Conservation (phyloP, 768 basidiomycete genomes). For the Hygrocybe coccinea region DNA sequence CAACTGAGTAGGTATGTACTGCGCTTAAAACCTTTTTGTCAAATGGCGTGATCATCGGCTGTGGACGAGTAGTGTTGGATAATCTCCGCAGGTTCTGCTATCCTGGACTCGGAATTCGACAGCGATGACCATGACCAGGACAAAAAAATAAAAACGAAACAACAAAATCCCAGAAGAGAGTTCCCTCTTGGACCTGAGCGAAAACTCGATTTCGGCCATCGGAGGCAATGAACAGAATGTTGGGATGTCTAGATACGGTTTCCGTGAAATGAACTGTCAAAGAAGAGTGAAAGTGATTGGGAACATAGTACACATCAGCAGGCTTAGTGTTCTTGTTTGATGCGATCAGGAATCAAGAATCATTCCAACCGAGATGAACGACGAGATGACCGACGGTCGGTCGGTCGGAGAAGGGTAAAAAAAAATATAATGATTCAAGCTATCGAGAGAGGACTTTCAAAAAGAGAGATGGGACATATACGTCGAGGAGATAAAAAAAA, state of each 20-base stretch:
- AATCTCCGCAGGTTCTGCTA: slow-evolving; percentile 1
- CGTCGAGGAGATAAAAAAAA: too few relatives aligned
- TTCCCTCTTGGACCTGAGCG: background rate
- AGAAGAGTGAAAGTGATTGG: background rate
- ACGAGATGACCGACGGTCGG: too few relatives aligned
- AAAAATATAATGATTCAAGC: too few relatives aligned
- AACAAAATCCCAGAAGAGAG: too few relatives aligned
- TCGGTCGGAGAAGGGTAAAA: too few relatives aligned
- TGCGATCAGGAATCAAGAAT: background rate
- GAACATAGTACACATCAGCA: background rate
- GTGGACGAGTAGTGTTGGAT: background rate
- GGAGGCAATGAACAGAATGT: background rate
- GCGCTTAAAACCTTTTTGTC: slow-evolving; percentile 1
- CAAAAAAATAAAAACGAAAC: too few relatives aligned
- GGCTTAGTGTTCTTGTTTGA: background rate
- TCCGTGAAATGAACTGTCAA: background rate
- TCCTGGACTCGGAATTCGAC: too few relatives aligned
- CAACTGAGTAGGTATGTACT: background rate
- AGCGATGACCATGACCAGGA: background rate
- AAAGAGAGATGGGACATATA: too few relatives aligned
- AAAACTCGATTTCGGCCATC: background rate
- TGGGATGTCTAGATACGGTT: background rate
- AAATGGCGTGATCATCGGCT: background rate
- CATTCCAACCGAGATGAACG: background rate
- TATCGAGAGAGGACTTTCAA: too few relatives aligned